These are phyloP conservation scores for Tolypocladium nubicola DNA, from an alignment of 2,329 filamentous ascomycete genomes.

Conservation along the genomic window DNA sequence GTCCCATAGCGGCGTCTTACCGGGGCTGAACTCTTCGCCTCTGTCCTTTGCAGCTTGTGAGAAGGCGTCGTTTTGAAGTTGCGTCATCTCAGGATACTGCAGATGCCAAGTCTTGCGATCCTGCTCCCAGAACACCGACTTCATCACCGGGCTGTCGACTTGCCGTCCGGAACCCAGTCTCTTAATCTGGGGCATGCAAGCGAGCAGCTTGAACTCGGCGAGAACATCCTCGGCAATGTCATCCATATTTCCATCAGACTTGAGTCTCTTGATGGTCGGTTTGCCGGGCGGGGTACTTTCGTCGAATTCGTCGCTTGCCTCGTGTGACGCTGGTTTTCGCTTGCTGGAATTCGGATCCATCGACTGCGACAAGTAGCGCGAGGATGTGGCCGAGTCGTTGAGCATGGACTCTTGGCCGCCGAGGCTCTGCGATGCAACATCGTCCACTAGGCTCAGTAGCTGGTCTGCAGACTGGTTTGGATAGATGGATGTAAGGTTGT, in stretches of 20 bases:
- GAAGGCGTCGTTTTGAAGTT: conserved; percentile 47
- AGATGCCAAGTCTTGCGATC: conserved; percentile 49
- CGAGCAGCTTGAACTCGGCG: conserved; percentile 36
- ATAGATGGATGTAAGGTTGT: conserved; percentile 25
- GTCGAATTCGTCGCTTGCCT: conserved; percentile 43
- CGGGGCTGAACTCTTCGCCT: conserved; percentile 42
- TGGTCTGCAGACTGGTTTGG: conserved; percentile 35
- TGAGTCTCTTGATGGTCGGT: conserved; percentile 44
- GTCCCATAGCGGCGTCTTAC: conserved; percentile 40
- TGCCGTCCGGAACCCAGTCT: conserved; percentile 42
- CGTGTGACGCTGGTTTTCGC: conserved; percentile 37
- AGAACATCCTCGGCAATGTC: conserved; percentile 21
- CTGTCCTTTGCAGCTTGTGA: conserved; percentile 36
- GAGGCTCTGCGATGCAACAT: conserved; percentile 45
- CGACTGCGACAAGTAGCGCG: conserved; percentile 14
- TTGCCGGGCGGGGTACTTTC: conserved; percentile 24
- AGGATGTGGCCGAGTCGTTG: conserved; percentile 10
- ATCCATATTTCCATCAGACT: conserved; percentile 35
- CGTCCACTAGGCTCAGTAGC: conserved; percentile 38
- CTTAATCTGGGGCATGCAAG: conserved; percentile 36
- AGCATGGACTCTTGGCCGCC: conserved; percentile 30
- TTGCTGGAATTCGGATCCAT: conserved; percentile 40
- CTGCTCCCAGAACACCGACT: conserved; percentile 47
- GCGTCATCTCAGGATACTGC: conserved; percentile 53
- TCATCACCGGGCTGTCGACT: conserved; percentile 46